These are phyloP conservation scores for Adansonia gregorii DNA, from an alignment of 441 rosid genomes.

Conservation along the genomic window DNA sequence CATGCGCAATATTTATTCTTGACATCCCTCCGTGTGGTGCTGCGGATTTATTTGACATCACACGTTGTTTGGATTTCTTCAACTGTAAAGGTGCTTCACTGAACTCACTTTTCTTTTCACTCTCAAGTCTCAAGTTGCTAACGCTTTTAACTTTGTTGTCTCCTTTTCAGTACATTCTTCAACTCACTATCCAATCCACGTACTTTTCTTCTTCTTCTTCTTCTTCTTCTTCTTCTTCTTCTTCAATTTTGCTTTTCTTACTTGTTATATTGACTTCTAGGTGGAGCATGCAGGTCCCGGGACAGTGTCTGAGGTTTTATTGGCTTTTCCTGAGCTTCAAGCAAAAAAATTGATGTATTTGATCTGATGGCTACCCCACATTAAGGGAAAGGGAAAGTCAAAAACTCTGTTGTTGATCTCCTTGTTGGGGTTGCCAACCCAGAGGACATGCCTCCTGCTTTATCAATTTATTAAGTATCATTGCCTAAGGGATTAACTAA, in stretches of 20 bases:
- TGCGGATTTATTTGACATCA: conserved; percentile 89
- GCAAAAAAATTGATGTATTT: conserved; percentile 70
- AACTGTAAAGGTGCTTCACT: conserved; percentile 63
- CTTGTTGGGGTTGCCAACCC: conserved; percentile 46
- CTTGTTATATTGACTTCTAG: conserved; percentile 40
- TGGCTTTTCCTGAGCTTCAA: conserved; percentile 77
- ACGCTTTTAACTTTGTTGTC: not conserved
- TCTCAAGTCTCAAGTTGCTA: not conserved
- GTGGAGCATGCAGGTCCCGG: conserved; percentile 72
- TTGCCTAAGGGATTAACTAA: conserved; percentile 60
- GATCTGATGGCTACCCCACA: conserved; percentile 51
- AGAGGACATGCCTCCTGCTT: conserved; percentile 62
- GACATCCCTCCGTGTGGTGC: not conserved
- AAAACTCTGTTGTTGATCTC: conserved; percentile 48
- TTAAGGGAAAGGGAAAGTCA: conserved; percentile 73
- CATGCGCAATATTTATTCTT: not conserved
- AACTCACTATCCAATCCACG: not conserved
- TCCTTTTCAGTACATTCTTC: not conserved
- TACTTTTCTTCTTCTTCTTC: too few species aligned
- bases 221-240: too few species aligned
- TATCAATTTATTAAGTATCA: conserved; percentile 60
- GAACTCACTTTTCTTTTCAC: not conserved
- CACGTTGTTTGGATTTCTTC: conserved; percentile 73
- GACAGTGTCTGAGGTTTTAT: conserved; percentile 62
- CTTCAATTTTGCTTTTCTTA: not conserved